Base-by-base conservation (phyloP, 1,139 yeast species). In the Kazachstania sp. region DNA sequence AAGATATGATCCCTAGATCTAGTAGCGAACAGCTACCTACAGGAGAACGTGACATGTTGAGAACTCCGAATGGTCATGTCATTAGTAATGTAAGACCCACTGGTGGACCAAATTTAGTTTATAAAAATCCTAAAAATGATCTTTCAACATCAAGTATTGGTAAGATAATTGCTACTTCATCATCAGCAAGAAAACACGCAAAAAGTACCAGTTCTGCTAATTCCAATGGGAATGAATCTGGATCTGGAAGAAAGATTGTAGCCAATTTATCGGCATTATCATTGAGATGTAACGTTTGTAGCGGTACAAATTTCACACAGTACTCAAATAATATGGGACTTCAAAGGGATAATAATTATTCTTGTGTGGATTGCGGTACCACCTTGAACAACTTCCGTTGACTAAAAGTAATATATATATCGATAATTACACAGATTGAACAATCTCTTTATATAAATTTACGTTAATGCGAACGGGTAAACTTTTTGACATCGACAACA, bases 271-370 rank as follows among this genome's bases (percentile, higher is more conserved):
- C 32, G 37, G 40, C 45, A 36, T 32, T 44, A 43, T 39, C 39
- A 35, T 37, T 49, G 18, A 51, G 55, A 9, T 68, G 71, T 51
- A 65, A 64, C n/a, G 64, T 65, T 5, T 69, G 72, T 49, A 61
- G 63, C 34, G 64, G 71, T 20, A 65, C 64, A 2, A 65, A 60
- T 37, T 66, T 68, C 40, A 52, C 49, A n/a, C 52, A 57, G 29
- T 44, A 47, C 8, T 28, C 39, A 9, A 46, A 48, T 4, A 46
- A 45, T 16, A 37, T 49, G 11, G 19, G 43, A 3, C 45, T 50
- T 4, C 49, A 53, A 28, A 46, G 48, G 12, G 54, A 51, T 2
- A 41, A 41, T 26, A 54, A 51, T 8, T 54, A 52, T 37, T 48
- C 45, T 34, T 58, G 62, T 43, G 46, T 48, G 6, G 62, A 58